Evolutionary conservation across 371 early-diverging fungal species (phyloP).

Genomic region (Mortierella sp.): DNA sequence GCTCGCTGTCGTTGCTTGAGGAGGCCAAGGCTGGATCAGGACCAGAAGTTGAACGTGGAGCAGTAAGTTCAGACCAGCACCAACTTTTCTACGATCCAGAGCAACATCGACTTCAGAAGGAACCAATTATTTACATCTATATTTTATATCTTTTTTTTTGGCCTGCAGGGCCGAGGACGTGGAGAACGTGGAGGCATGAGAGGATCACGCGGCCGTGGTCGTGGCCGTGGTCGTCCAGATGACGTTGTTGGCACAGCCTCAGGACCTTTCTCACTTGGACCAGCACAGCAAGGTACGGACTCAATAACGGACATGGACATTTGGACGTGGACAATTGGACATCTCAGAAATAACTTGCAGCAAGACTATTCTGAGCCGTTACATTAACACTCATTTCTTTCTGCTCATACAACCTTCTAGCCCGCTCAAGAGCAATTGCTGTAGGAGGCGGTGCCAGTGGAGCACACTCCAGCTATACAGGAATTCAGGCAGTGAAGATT

Average conservation of each 20-base stretch:
- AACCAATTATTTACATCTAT: background rate
- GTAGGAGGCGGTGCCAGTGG: slow-evolving; percentile 48
- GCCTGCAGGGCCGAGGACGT: slow-evolving; percentile 6
- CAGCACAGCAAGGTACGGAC: slow-evolving; percentile 61
- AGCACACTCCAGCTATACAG: slow-evolving; percentile 55
- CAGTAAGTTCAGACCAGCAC: slow-evolving; percentile 2
- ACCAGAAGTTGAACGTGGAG: slow-evolving; percentile 31
- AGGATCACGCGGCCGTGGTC: slow-evolving; percentile 59
- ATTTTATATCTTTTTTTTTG: background rate
- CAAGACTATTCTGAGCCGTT: too few species aligned
- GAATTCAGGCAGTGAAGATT: slow-evolving; percentile 30
- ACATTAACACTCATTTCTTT: background rate
- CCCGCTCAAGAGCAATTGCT: slow-evolving; percentile 33
- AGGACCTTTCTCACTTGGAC: slow-evolving; percentile 79
- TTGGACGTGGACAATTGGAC: too few species aligned
- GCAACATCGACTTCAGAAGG: background rate
- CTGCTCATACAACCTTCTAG: slow-evolving; percentile 7
- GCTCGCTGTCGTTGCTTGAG: slow-evolving; percentile 32
- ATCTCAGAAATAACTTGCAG: too few species aligned
- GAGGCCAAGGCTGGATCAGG: slow-evolving; percentile 31
- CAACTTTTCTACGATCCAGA: too few species aligned
- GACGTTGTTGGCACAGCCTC: slow-evolving; percentile 68
- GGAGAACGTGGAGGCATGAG: slow-evolving; percentile 55
- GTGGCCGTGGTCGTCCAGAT: slow-evolving; percentile 56
- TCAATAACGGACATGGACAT: too few species aligned